phyloP scores from a whole-genome alignment of 176 grass and related monocot genomes.

The Oryza punctata region DNA sequence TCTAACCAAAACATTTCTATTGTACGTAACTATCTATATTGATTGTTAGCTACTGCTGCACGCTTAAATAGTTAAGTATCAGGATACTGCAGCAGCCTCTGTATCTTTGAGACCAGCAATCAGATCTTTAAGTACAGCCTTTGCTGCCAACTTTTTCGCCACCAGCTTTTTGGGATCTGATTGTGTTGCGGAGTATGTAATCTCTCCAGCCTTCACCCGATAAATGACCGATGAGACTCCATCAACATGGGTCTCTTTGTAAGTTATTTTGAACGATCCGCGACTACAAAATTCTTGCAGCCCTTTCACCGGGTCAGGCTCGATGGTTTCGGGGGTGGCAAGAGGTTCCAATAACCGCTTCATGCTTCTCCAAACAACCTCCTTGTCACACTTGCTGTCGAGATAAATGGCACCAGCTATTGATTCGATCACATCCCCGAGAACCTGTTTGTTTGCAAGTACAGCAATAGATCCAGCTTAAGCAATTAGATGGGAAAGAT shows the following conservation, averaged over 20 bases:
- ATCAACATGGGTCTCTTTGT: conserved; percentile 19
- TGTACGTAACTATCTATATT: not conserved
- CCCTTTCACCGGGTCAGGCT: conserved; percentile 55
- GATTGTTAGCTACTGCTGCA: not conserved
- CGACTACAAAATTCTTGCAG: conserved; percentile 53
- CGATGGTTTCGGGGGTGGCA: conserved; percentile 56
- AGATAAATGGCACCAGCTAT: conserved; percentile 78
- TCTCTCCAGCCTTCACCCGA: conserved; percentile 39
- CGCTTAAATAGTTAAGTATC: not conserved
- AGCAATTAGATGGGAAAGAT: not conserved
- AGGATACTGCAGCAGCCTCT: not conserved
- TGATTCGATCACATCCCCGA: conserved; percentile 74
- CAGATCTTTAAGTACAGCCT: conserved; percentile 42
- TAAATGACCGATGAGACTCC: conserved; percentile 40
- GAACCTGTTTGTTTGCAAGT: conserved; percentile 56
- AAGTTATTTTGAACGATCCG: conserved; percentile 4
- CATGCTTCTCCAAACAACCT: conserved; percentile 63
- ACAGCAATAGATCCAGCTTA: not conserved
- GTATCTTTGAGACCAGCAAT: conserved; percentile 14
- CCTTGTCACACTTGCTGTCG: conserved; percentile 51
- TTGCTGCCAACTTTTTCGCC: conserved; percentile 59
- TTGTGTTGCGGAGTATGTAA: conserved; percentile 21
- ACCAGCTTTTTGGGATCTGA: conserved; percentile 38
- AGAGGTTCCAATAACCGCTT: conserved; percentile 68
- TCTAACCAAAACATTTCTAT: not conserved